phyloP scores from a whole-genome alignment of 1,284 basidiomycete genomes.

The Sanghuangporus sanghuang region DNA sequence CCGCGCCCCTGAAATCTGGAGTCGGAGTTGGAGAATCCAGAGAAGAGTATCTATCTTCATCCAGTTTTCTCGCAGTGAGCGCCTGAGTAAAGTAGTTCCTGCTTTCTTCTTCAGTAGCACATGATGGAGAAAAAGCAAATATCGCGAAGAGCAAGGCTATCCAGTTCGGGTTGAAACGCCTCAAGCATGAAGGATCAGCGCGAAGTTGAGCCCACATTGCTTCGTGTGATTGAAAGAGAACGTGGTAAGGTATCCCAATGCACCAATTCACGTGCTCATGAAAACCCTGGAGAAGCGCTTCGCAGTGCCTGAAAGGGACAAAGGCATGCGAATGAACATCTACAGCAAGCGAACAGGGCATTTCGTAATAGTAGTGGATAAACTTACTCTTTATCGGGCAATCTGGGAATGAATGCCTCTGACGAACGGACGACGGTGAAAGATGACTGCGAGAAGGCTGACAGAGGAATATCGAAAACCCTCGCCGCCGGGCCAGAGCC shows the following conservation, averaged over 20 bases:
- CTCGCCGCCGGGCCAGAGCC: not conserved
- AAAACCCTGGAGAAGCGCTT: conserved; percentile 34
- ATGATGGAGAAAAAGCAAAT: conserved; percentile 35
- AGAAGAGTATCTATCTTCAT: conserved; percentile 39
- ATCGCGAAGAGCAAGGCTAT: conserved; percentile 43
- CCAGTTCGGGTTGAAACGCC: conserved; percentile 33
- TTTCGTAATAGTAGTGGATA: not conserved
- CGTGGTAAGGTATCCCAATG: conserved; percentile 43
- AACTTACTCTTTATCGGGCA: conserved; percentile 6
- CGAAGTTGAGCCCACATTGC: conserved; percentile 42
- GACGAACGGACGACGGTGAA: not conserved
- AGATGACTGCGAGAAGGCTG: not conserved
- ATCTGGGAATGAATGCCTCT: not conserved
- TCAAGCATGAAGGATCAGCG: conserved; percentile 29
- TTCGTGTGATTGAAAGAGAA: conserved; percentile 36
- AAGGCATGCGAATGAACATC: not conserved
- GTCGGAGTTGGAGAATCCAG: conserved; percentile 24
- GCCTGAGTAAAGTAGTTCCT: conserved; percentile 39
- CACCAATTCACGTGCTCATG: conserved; percentile 45
- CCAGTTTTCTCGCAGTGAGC: conserved; percentile 38
- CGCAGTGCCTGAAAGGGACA: conserved; percentile 31
- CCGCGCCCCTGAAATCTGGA: conserved; percentile 25
- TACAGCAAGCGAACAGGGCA: not conserved
- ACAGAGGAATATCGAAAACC: not conserved
- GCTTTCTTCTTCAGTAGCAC: conserved; percentile 22